These are phyloP conservation scores for Penicillium waksmanii DNA, from an alignment of 495 filamentous ascomycete genomes.

Conservation along the genomic window DNA sequence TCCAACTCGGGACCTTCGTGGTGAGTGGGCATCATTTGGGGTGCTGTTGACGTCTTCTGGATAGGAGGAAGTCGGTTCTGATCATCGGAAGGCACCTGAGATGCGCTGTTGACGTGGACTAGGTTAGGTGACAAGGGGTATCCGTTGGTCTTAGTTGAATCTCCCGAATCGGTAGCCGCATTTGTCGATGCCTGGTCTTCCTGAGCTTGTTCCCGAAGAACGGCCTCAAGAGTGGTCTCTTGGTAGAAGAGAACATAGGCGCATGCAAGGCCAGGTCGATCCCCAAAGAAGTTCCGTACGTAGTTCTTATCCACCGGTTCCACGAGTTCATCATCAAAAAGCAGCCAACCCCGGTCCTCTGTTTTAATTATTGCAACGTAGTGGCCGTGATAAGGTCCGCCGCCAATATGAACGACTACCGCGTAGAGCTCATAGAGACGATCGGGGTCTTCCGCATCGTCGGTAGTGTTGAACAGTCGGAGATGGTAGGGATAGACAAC, in stretches of 20 bases:
- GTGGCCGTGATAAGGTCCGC: conserved; percentile 97
- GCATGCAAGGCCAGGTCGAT: conserved; percentile 86
- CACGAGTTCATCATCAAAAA: conserved; percentile 98
- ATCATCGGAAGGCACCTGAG: conserved; percentile 47
- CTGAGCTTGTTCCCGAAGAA: conserved; percentile 79
- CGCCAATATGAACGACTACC: conserved; percentile 97
- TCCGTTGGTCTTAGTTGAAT: conserved; percentile 54
- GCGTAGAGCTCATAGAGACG: conserved; percentile 95
- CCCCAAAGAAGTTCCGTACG: conserved; percentile 97
- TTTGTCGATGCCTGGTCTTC: conserved; percentile 66
- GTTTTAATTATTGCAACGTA: conserved; percentile 99
- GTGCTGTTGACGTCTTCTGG: conserved; percentile 64
- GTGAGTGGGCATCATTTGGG: conserved; percentile 44
- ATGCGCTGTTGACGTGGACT: conserved; percentile 47
- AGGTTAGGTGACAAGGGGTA: conserved; percentile 32
- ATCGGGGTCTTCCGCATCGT: conserved; percentile 94
- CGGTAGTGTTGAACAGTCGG: conserved; percentile 96
- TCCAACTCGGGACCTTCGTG: conserved; percentile 37
- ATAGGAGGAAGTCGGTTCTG: conserved; percentile 56
- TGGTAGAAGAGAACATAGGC: conserved; percentile 98
- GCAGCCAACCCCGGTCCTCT: conserved; percentile 89
- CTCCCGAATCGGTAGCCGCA: conserved; percentile 54
- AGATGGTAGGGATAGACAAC: conserved; percentile 97
- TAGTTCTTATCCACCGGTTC: conserved; percentile 96
- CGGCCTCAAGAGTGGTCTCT: conserved; percentile 89